Evolutionary conservation across 352 stramenopile species (phyloP).

Genomic region (Sclerospora graminicola): DNA sequence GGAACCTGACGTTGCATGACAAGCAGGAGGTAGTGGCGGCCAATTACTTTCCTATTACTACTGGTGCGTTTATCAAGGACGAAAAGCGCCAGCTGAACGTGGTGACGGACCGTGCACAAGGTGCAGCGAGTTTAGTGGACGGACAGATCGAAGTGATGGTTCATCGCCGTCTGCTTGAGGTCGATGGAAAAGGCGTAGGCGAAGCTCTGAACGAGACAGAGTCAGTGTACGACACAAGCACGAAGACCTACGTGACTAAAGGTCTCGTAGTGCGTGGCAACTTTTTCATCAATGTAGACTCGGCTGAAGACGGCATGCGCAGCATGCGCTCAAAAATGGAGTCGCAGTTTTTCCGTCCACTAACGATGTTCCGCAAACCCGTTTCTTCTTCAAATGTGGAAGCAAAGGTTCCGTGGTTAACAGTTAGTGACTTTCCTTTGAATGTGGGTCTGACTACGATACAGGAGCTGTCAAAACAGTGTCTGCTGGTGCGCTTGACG

Average conservation of each 20-base stretch:
- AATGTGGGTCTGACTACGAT: conserved; percentile 93
- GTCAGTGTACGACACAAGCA: conserved; percentile 51
- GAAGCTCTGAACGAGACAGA: conserved; percentile 91
- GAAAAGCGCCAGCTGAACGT: conserved; percentile 73
- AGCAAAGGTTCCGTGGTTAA: conserved; percentile 61
- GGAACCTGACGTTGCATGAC: conserved; percentile 80
- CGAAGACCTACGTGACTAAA: conserved; percentile 62
- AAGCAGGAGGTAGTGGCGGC: conserved; percentile 89
- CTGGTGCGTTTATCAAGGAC: conserved; percentile 90
- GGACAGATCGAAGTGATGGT: conserved; percentile 97
- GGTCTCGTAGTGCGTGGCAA: conserved; percentile 59
- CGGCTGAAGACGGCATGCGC: conserved; percentile 37
- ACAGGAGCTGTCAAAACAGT: conserved; percentile 55
- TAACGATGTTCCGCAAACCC: conserved; percentile 40
- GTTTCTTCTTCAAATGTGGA: conserved; percentile 15
- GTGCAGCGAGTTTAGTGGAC: conserved; percentile 83
- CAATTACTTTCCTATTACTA: conserved; percentile 98
- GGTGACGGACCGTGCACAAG: conserved; percentile 90
- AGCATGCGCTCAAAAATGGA: conserved; percentile 57
- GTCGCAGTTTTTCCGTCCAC: conserved; percentile 49
- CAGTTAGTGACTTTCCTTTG: conserved; percentile 61
- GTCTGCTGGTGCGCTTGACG: conserved; percentile 86
- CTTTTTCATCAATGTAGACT: conserved; percentile 62
- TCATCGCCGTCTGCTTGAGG: conserved; percentile 87
- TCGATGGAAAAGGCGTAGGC: conserved; percentile 90